Evolutionary conservation across 352 stramenopile genomes (phyloP).

Genomic region (Pseudoperonospora humuli): DNA sequence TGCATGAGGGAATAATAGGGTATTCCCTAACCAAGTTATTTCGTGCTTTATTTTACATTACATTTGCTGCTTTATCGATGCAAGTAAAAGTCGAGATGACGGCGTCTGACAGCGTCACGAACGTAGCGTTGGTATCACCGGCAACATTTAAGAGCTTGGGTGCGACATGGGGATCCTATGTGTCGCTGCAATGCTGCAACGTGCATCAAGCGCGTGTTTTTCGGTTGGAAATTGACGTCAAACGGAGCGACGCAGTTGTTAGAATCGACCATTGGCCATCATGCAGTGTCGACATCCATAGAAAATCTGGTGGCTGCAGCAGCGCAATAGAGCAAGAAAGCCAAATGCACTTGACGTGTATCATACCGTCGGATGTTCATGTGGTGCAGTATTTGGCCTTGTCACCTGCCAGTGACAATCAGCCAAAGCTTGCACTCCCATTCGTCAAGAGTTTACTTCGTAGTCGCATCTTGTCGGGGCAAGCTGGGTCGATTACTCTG

Average conservation of each 20-base stretch:
- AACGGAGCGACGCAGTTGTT: conserved; percentile 13
- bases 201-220: conserved; percentile 23
- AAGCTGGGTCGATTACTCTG: conserved; percentile 25
- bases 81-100: conserved; percentile 17
- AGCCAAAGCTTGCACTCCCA: conserved; percentile 32
- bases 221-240: conserved; percentile 36
- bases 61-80: too few species aligned
- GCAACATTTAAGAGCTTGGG: conserved; percentile 13
- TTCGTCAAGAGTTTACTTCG: conserved; percentile 55
- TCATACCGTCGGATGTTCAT: conserved; percentile 23
- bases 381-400: conserved; percentile 51
- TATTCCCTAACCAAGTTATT: too few species aligned
- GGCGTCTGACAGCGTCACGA: conserved; percentile 16
- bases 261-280: conserved; percentile 45
- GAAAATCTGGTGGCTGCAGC: not conserved
- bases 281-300: not conserved
- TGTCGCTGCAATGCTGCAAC: conserved; percentile 10
- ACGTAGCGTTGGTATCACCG: conserved; percentile 23
- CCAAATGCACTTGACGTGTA: conserved; percentile 13
- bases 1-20: too few species aligned
- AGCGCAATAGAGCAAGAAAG: not conserved
- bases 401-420: conserved; percentile 23
- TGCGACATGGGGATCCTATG: conserved; percentile 27
- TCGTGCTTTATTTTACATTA: too few species aligned
- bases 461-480: conserved; percentile 25